phyloP scores from a whole-genome alignment of 2,329 filamentous ascomycete species.

The Venturiaceae sp. region DNA sequence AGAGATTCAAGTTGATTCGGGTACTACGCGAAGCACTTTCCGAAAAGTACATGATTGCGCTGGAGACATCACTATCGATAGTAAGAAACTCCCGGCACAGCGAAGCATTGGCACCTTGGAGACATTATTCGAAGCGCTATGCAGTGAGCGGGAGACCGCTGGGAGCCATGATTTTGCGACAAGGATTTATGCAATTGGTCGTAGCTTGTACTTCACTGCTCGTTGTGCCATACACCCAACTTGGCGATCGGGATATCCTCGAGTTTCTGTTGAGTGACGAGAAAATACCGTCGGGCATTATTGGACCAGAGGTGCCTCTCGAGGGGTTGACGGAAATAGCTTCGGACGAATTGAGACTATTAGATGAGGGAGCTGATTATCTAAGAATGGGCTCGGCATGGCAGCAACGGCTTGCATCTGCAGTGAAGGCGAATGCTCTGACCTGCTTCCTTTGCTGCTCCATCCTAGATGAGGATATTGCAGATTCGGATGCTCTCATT shows the following conservation, averaged over 20 bases:
- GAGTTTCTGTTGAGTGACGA: slow-evolving; percentile 47
- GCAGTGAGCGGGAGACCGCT: slow-evolving; percentile 68
- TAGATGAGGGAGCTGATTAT: slow-evolving; percentile 88
- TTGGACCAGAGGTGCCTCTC: slow-evolving; percentile 21
- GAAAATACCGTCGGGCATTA: neutral
- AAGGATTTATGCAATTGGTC: slow-evolving; percentile 78
- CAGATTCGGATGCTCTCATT: slow-evolving; percentile 69
- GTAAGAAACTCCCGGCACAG: slow-evolving; percentile 68
- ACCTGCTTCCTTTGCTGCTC: slow-evolving; percentile 80
- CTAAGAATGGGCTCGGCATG: slow-evolving; percentile 74
- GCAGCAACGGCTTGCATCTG: slow-evolving; percentile 78
- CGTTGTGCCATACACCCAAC: slow-evolving; percentile 50
- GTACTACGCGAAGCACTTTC: slow-evolving; percentile 65
- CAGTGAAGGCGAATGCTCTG: slow-evolving; percentile 73
- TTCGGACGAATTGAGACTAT: slow-evolving; percentile 70
- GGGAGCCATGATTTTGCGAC: slow-evolving; percentile 83
- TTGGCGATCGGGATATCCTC: slow-evolving; percentile 56
- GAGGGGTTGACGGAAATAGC: slow-evolving; percentile 61
- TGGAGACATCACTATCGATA: slow-evolving; percentile 84
- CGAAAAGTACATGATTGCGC: slow-evolving; percentile 71
- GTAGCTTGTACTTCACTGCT: slow-evolving; percentile 69
- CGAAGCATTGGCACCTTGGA: slow-evolving; percentile 74
- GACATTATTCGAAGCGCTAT: slow-evolving; percentile 75
- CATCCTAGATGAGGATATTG: slow-evolving; percentile 69
- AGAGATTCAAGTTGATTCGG: slow-evolving; percentile 64